Conservation (phyloP, 352 stramenopile species). For the Globisporangium yorkense region DNA sequence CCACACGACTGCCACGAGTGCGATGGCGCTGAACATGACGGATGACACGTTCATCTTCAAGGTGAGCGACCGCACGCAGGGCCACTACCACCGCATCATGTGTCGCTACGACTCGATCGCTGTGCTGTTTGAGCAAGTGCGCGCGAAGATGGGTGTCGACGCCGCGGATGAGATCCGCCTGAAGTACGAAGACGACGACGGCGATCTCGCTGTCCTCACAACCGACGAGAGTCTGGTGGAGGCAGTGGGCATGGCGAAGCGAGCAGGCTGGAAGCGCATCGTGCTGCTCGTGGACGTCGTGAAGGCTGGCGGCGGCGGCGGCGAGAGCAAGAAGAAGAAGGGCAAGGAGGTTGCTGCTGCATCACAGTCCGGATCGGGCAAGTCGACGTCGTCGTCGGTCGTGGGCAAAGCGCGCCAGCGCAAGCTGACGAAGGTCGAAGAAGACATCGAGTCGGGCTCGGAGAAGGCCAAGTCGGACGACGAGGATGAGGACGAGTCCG, state of each 20-base stretch:
- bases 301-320: constrained; percentile 21
- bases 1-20: constrained; percentile 69
- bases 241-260: constrained; percentile 82
- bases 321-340: constrained; percentile 10
- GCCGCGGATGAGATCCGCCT: constrained; percentile 57
- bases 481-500: constrained; percentile 24
- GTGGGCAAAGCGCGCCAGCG: constrained; percentile 23
- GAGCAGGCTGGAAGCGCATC: constrained; percentile 80
- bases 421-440: constrained; percentile 78
- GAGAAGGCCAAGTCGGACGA: constrained; percentile 32
- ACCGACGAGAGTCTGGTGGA: constrained; percentile 84
- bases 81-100: constrained; percentile 84
- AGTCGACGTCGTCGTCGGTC: constrained; percentile 28
- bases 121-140: constrained; percentile 72
- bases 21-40: constrained; percentile 55
- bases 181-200: constrained; percentile 88
- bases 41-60: constrained; percentile 88
- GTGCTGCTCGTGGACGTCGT: constrained; percentile 78
- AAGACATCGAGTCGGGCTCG: constrained; percentile 47
- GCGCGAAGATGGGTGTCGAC: constrained; percentile 69
- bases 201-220: constrained; percentile 77
- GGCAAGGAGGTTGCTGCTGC: constrained; percentile 4
- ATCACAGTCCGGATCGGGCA: constrained; percentile 9
- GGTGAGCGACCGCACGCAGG: constrained; percentile 71
- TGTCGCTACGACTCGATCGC: constrained; percentile 68